Conservation (phyloP, 164 flowering plant genomes). For the Berberis thunbergii region DNA sequence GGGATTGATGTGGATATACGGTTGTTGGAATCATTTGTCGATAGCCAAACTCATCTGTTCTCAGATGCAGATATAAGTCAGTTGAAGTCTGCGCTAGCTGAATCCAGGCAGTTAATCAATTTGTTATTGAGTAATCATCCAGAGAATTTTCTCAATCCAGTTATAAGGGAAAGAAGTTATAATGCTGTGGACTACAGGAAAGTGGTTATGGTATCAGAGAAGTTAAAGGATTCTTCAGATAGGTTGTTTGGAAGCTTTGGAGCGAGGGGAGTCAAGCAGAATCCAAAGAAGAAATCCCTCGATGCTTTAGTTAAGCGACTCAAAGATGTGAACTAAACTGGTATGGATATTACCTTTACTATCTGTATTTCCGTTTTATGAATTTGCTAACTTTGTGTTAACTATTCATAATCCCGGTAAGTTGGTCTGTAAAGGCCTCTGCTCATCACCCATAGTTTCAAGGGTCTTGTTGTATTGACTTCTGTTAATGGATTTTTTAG, state of each 20-base stretch:
- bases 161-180: conserved; percentile 87
- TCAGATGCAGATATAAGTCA: conserved; percentile 59
- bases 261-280: conserved; percentile 62
- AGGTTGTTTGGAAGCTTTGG: conserved; percentile 80
- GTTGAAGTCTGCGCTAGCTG: conserved; percentile 64
- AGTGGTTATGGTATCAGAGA: conserved; percentile 77
- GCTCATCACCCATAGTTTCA: no score
- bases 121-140: conserved; percentile 90
- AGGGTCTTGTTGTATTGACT: background rate
- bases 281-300: conserved; percentile 94
- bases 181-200: conserved; percentile 74
- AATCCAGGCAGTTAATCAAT: conserved; percentile 78
- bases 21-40: conserved; percentile 80
- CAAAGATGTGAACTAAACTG: conserved; percentile 69
- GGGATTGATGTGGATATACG: conserved; percentile 80
- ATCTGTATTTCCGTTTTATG: no score
- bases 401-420: no score
- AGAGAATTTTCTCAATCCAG: conserved; percentile 84
- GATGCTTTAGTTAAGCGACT: conserved; percentile 89
- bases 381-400: no score
- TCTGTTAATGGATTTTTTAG: background rate
- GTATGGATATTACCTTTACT: background rate
- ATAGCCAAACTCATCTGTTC: conserved; percentile 51
- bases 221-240: conserved; percentile 83
- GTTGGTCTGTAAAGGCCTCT: no score